A percentile compares a stretch with the other conserved stretches of the same genome.
Conservation (phyloP, 371 early-diverging fungal species). For the Cokeromyces recurvatus region DNA sequence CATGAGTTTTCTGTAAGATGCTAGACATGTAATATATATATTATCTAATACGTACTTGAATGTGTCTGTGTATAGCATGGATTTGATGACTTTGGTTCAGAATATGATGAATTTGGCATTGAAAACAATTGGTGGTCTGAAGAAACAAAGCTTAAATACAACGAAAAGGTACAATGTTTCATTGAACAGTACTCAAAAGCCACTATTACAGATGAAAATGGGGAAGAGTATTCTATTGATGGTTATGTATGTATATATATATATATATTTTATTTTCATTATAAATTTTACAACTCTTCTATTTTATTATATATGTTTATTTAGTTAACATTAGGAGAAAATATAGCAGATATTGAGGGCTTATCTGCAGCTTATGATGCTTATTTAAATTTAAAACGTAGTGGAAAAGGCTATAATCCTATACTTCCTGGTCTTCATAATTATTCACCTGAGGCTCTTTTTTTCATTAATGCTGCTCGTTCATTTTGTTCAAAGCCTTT, state of each 20-base stretch:
- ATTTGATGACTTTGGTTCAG: constrained; percentile 45
- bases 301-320: neutral
- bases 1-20: constrained; percentile 56
- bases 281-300: neutral
- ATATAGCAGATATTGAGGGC: constrained; percentile 78
- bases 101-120: constrained; percentile 40
- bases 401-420: constrained; percentile 23
- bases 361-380: constrained; percentile 36
- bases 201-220: constrained; percentile 23
- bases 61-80: constrained; percentile 41
- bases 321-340: constrained; percentile 61
- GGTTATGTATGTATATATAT: constrained; percentile 23
- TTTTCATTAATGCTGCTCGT: constrained; percentile 41
- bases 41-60: neutral
- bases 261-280: neutral
- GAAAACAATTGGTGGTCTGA: constrained; percentile 62
- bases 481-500: constrained; percentile 34
- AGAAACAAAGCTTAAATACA: constrained; percentile 37
- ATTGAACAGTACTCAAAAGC: constrained; percentile 56
- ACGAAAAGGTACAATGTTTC: constrained; percentile 51
- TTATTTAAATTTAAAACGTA: constrained; percentile 30
- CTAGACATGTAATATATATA: neutral
- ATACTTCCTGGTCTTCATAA: constrained; percentile 18
- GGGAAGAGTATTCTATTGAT: constrained; percentile 27
- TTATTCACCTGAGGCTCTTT: constrained; percentile 35